A percentile compares a stretch with the other conserved stretches of the same genome.
Conservation (phyloP, 2,329 filamentous ascomycete genomes). For the Microsporum ferrugineum region DNA sequence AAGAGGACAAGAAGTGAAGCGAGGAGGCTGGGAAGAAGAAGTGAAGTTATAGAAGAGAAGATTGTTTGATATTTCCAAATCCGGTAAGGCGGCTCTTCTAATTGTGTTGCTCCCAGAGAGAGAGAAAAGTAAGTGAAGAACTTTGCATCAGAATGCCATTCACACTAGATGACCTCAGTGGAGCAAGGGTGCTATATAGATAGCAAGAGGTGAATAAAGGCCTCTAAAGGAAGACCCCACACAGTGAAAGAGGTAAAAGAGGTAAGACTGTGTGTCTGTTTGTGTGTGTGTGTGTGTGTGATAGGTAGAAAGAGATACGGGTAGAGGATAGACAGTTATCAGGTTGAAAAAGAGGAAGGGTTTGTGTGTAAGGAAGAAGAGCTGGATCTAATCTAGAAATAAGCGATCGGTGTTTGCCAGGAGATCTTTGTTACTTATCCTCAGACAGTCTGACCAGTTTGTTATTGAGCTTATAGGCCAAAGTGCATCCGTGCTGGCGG, state of each 20-base stretch:
- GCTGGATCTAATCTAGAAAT: conserved; percentile 2
- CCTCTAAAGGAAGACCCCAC: background rate
- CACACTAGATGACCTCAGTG: background rate
- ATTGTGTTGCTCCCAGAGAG: background rate
- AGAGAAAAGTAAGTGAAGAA: background rate
- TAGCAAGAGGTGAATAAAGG: background rate
- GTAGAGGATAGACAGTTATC: background rate
- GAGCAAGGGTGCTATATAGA: background rate
- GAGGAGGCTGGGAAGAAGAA: conserved; percentile 9
- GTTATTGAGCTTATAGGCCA: background rate
- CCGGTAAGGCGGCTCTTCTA: background rate
- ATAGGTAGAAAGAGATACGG: background rate
- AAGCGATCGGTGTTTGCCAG: conserved; percentile 6
- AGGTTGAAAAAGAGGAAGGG: background rate
- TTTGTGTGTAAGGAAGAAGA: background rate
- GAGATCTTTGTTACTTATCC: conserved; percentile 1
- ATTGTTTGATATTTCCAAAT: conserved; percentile 4
- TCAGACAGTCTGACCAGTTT: conserved; percentile 4
- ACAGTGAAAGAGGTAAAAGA: background rate
- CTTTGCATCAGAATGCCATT: background rate
- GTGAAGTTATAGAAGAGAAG: conserved; percentile 7
- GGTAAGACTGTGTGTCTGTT: background rate
- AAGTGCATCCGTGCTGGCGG: background rate
- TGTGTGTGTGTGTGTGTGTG: too few relatives aligned
- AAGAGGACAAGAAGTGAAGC: conserved; percentile 6